Percentiles rank a stretch among this genome's conserved stretches.
Evolutionary conservation across 2,329 filamentous ascomycete species (phyloP).

Genomic region (Phialophora verrucosa): DNA sequence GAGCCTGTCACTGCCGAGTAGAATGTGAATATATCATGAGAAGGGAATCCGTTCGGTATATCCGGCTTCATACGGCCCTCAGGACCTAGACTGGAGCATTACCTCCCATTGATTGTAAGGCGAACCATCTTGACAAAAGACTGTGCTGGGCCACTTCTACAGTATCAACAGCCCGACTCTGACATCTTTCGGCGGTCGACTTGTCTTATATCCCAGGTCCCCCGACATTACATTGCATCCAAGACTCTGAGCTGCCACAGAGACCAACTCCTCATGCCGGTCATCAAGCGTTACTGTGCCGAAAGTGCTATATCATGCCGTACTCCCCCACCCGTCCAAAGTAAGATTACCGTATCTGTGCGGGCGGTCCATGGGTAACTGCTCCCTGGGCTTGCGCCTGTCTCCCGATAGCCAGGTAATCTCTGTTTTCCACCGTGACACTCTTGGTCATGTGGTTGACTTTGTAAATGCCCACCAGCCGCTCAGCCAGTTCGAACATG

Average conservation of each 20-base stretch:
- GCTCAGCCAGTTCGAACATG: slow-evolving; percentile 98
- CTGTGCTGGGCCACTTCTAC: no score
- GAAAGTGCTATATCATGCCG: not conserved
- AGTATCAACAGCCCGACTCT: not conserved
- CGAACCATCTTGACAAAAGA: no score
- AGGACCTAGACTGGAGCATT: no score
- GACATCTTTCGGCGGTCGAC: not conserved
- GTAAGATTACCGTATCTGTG: slow-evolving; percentile 2
- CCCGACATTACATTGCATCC: not conserved
- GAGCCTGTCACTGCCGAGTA: not conserved
- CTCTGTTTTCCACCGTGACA: slow-evolving; percentile 83
- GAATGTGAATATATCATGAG: not conserved
- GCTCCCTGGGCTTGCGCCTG: not conserved
- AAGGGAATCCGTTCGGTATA: slow-evolving; percentile 4
- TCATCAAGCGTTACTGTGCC: slow-evolving; percentile 5
- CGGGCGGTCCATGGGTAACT: not conserved
- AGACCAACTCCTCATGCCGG: not conserved
- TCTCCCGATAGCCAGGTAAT: slow-evolving; percentile 58
- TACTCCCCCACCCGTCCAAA: not conserved
- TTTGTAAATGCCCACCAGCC: slow-evolving; percentile 97
- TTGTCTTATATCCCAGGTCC: no score
- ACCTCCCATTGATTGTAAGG: not conserved
- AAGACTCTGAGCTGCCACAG: not conserved
- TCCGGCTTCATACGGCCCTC: not conserved
- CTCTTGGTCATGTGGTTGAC: slow-evolving; percentile 99